Evolutionary conservation across 768 basidiomycete genomes (phyloP).

Genomic region (Rhodotorula taiwanensis): DNA sequence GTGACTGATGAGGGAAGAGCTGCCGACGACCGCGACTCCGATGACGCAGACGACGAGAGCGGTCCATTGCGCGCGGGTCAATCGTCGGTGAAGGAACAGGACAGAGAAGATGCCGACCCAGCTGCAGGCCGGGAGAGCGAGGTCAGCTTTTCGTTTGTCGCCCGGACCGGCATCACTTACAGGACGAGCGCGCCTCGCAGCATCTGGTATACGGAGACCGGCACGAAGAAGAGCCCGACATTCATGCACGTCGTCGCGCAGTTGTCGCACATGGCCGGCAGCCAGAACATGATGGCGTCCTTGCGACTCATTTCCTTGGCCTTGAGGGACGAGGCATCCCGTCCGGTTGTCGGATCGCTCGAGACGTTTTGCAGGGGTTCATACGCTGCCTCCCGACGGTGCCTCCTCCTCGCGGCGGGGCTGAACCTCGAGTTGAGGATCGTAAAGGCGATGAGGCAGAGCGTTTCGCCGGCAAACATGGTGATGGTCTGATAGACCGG

Average conservation of each 20-base stretch:
- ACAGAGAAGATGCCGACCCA: conserved; percentile 90
- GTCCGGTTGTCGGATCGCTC: too few relatives aligned
- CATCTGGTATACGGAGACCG: conserved; percentile 97
- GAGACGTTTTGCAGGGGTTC: too few relatives aligned
- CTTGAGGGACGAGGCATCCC: too few relatives aligned
- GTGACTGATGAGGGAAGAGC: conserved; percentile 63
- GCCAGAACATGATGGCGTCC: conserved; percentile 67
- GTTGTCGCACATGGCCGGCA: conserved; percentile 82
- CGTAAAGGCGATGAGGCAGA: conserved; percentile 47
- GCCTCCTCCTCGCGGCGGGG: background rate
- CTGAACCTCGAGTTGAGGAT: conserved; percentile 38
- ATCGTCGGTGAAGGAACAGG: conserved; percentile 67
- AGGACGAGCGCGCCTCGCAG: conserved; percentile 38
- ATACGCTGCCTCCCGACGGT: too few relatives aligned
- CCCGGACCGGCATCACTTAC: conserved; percentile 60
- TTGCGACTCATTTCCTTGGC: conserved; percentile 28
- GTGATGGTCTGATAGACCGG: conserved; percentile 40
- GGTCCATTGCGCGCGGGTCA: conserved; percentile 60
- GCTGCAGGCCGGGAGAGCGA: background rate
- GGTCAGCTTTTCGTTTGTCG: conserved; percentile 48
- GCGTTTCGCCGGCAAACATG: conserved; percentile 74
- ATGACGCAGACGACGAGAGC: conserved; percentile 51
- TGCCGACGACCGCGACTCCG: conserved; percentile 56
- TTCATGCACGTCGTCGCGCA: conserved; percentile 95
- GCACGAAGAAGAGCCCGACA: conserved; percentile 86